Evolutionary conservation across 2,329 filamentous ascomycete genomes (phyloP).

Genomic region (Boeremia exigua): DNA sequence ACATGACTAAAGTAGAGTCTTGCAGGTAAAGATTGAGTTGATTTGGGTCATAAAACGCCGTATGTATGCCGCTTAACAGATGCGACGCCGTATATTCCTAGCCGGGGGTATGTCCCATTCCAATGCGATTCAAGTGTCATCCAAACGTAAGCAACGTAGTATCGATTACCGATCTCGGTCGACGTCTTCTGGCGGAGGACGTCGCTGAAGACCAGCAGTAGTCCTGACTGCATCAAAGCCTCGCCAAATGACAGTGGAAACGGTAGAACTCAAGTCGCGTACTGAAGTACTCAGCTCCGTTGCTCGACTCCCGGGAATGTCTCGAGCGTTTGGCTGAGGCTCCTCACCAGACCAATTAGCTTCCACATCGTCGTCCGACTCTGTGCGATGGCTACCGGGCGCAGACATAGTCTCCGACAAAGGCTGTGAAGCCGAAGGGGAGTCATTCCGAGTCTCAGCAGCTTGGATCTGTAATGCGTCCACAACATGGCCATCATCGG

Average conservation of each 20-base stretch:
- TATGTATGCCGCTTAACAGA: constrained; percentile 11
- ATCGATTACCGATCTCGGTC: constrained; percentile 42
- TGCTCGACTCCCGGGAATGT: constrained; percentile 20
- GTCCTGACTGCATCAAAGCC: constrained; percentile 43
- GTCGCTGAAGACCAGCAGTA: constrained; percentile 38
- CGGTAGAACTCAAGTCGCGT: constrained; percentile 41
- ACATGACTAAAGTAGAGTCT: not conserved
- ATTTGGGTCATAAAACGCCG: constrained; percentile 2
- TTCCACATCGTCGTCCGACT: constrained; percentile 37
- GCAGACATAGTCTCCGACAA: constrained; percentile 45
- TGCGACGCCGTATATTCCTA: constrained; percentile 12
- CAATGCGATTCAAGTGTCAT: constrained; percentile 7
- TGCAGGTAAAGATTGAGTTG: not conserved
- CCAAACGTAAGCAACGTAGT: constrained; percentile 1
- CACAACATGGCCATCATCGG: constrained; percentile 44
- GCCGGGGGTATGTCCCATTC: constrained; percentile 12
- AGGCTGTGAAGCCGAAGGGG: constrained; percentile 58
- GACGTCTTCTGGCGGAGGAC: constrained; percentile 38
- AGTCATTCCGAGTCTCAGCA: constrained; percentile 53
- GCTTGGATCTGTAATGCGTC: constrained; percentile 55
- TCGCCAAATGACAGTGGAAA: constrained; percentile 45
- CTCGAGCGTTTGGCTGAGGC: constrained; percentile 44
- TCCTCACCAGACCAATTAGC: constrained; percentile 49
- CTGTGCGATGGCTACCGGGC: constrained; percentile 7
- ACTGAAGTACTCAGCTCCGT: constrained; percentile 33